These are phyloP conservation scores for Creolimax fragrantissima DNA, from an alignment of 78 protist genomes.

Conservation along the genomic window DNA sequence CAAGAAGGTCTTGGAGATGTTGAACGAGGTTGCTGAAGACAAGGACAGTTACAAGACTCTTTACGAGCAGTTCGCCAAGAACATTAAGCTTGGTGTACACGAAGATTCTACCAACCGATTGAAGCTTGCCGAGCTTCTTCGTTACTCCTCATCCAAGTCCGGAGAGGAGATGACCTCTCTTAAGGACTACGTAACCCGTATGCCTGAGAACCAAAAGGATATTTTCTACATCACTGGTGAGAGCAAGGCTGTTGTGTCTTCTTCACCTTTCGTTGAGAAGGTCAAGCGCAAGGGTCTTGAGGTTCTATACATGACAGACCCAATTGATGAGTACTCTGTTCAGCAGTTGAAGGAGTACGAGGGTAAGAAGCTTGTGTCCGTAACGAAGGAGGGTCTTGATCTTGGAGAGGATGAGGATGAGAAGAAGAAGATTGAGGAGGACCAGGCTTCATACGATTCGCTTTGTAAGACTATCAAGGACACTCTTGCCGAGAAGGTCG, in stretches of 20 bases:
- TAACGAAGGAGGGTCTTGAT: slow-evolving; percentile 97
- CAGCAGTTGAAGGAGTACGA: slow-evolving; percentile 97
- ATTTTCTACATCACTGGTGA: slow-evolving; percentile 99
- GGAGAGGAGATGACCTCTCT: slow-evolving; percentile 90
- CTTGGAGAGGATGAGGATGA: slow-evolving; percentile 91
- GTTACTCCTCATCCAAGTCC: slow-evolving; percentile 89
- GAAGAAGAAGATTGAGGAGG: slow-evolving; percentile 82
- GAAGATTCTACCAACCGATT: slow-evolving; percentile 94
- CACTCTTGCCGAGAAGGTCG: slow-evolving; percentile 97
- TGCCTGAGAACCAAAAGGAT: slow-evolving; percentile 96
- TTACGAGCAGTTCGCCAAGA: slow-evolving; percentile 94
- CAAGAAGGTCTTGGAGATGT: slow-evolving; percentile 95
- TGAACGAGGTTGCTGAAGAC: slow-evolving; percentile 93
- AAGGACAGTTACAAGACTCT: slow-evolving; percentile 94
- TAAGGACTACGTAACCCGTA: slow-evolving; percentile 94
- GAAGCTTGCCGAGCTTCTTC: slow-evolving; percentile 92
- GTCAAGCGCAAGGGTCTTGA: slow-evolving; percentile 70
- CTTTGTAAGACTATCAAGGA: slow-evolving; percentile 96
- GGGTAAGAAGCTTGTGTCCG: slow-evolving; percentile 94
- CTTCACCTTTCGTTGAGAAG: slow-evolving; percentile 92
- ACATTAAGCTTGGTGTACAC: slow-evolving; percentile 98
- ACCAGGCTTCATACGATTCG: slow-evolving; percentile 72
- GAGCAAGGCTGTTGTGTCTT: slow-evolving; percentile 50
- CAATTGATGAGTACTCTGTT: slow-evolving; percentile 99
- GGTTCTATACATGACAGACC: slow-evolving; percentile 97